Percentiles rank a stretch among this genome's conserved stretches.
These are phyloP conservation scores for Lophium mytilinum DNA, from an alignment of 495 filamentous ascomycete genomes.

Conservation along the genomic window DNA sequence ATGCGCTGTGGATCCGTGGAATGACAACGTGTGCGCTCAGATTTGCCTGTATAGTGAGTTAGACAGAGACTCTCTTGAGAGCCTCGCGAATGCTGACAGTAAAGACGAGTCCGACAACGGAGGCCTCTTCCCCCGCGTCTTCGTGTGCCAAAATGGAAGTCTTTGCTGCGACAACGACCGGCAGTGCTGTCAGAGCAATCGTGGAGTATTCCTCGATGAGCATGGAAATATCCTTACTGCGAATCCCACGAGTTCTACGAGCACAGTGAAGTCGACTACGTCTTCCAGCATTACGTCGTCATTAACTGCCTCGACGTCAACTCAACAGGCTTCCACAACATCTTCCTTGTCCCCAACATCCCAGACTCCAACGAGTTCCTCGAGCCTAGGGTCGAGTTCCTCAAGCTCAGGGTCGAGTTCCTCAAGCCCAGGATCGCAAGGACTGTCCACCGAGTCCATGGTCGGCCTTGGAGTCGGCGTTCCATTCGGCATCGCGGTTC, in stretches of 20 bases:
- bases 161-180: not conserved
- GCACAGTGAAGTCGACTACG: not conserved
- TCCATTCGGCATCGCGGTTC: not conserved
- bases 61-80: not conserved
- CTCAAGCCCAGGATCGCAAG: not conserved
- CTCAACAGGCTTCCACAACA: not conserved
- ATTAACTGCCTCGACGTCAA: not conserved
- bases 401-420: not conserved
- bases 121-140: not conserved
- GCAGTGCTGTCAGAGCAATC: not conserved
- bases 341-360: not conserved
- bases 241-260: not conserved
- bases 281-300: not conserved
- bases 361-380: not conserved
- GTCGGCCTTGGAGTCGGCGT: not conserved
- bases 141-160: not conserved
- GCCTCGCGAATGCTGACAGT: not conserved
- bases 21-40: not conserved
- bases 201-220: not conserved
- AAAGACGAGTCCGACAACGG: not conserved
- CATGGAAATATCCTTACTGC: not conserved
- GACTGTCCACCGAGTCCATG: not conserved
- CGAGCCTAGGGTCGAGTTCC: not conserved
- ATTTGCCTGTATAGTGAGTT: not conserved
- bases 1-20: not conserved